Conservation (phyloP, 345 rosid genomes). For the Salix udensis region DNA sequence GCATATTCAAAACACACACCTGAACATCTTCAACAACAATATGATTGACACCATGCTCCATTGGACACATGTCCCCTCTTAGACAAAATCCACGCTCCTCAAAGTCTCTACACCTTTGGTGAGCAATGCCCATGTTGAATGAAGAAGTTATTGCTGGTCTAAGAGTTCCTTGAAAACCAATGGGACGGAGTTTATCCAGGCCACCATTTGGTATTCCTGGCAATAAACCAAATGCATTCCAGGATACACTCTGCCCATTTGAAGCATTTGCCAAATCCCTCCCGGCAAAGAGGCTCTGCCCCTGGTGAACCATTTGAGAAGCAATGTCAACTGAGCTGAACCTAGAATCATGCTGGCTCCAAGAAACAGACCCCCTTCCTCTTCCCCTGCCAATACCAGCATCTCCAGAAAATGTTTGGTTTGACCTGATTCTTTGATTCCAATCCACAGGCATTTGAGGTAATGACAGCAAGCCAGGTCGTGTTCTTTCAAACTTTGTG, state of each 20-base stretch:
- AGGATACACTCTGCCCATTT: conserved; percentile 55
- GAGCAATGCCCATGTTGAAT: conserved; percentile 68
- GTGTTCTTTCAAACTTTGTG: conserved; percentile 56
- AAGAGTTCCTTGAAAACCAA: conserved; percentile 67
- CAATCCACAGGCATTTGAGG: conserved; percentile 50
- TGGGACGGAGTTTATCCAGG: conserved; percentile 66
- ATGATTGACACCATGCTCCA: conserved; percentile 99
- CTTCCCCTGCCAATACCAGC: conserved; percentile 74
- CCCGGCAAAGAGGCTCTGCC: conserved; percentile 57
- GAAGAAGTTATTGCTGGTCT: conserved; percentile 59
- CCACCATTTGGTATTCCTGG: conserved; percentile 74
- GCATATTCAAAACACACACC: conserved; percentile 39
- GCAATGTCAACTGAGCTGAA: conserved; percentile 61
- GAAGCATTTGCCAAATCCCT: conserved; percentile 69
- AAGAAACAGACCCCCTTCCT: conserved; percentile 70
- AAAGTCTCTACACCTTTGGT: conserved; percentile 88
- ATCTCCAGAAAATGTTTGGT: conserved; percentile 57
- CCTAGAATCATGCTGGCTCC: conserved; percentile 70
- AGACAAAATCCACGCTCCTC: conserved; percentile 99
- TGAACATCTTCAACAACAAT: conserved; percentile 97
- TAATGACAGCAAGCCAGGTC: conserved; percentile 41
- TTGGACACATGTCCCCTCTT: conserved; percentile 98
- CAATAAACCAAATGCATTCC: conserved; percentile 80
- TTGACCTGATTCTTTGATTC: conserved; percentile 59
- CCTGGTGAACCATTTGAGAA: conserved; percentile 65